Evolutionary conservation across 495 filamentous ascomycete genomes (phyloP), one percentile per base, ranked within the genome.

Genomic region (Hypoxylon cercidicola): DNA sequence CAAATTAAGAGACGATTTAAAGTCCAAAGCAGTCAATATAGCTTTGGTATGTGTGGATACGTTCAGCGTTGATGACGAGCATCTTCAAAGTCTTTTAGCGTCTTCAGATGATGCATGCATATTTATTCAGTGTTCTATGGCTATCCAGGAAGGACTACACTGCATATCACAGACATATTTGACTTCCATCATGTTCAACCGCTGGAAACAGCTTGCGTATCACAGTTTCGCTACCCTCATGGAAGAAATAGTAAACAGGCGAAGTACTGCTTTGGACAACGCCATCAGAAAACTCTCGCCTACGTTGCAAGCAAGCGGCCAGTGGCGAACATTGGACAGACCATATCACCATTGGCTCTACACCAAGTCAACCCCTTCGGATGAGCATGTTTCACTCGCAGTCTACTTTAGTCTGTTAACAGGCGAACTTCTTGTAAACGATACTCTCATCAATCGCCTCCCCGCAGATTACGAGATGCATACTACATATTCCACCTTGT

Each of bases 371-470:
- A 58, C 43, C 13, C 55, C 7, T 15, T 45, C 19, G 13, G n/a
- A 13, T 12, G 56, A 37, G 21, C 19, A 48, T 3, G 41, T 30
- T 5, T 7, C 35, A 1, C 50, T 75, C 6, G 13, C 18, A 1
- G 75, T 88, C 2, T 77, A 82, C 19, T 85, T 77, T 64, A 86
- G 88, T 64, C 37, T 87, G 4, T 67, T 89, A 16, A 83, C 76
- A 1, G 85, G 85, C 0, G 73, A 80, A 30, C 76, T 90, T 2
- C 79, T 89, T 18, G 77, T 89, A 12, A 77, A 88, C 56, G 85
- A 84, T 1, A 61, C 69, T 0, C 86, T 85, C 0, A 60, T 88
- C 10, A 71, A 75, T 11, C 77, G 81, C 18, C 75, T 87, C 0
- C 87, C 87, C 0, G 12, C 20, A 4, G 60, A 78, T 5, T 89